Evolutionary conservation across 202 grass and related monocot genomes (phyloP), one percentile per base, ranked within the genome.

Genomic region (Digitaria exilis): DNA sequence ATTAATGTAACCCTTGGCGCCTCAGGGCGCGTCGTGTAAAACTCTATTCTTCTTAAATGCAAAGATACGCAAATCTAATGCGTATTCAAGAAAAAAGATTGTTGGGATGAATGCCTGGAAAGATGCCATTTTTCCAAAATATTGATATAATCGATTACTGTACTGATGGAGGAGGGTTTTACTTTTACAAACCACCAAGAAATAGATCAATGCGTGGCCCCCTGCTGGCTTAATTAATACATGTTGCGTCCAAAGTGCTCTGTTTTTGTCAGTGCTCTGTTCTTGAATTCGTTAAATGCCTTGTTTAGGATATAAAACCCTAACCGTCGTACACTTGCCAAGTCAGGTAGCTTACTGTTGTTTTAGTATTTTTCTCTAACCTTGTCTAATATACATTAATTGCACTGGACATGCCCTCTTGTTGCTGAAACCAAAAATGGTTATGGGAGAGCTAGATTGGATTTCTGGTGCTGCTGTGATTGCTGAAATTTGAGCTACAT

Each of bases 221-320:
- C 10, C 6, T 69, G 41, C 59, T 24, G 39, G 10, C 29, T 58
- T 73, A 75, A 15, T 31, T 29, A 9, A 64, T 45, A 37, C 58
- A 32, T 57, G 17, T 21, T 10, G 21, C 18, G 50, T 73, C 28
- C 0, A 14, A 25, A 12, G 8, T 25, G 5, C 51, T 35, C 57
- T 78, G 37, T 37, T 57, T 85, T 79, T 39, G 18, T 65, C n/a
- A 18, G 54, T 79, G 18, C 84, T 56, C 68, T 65, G 58, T 26
- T 86, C 26, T 72, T 25, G 32, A 79, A 62, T 31, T 32, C 29
- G 46, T 57, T 25, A 55, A 19, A 69, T 46, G 37, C 12, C 67
- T 52, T 72, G 21, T 70, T 13, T 37, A 80, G 16, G 37, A 65
- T 50, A 65, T 64, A 79, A 50, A 71, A 71, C 11, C 22, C 29